Evolutionary conservation across 2,329 filamentous ascomycete genomes (phyloP).

Genomic region (Stemphylium beticola): DNA sequence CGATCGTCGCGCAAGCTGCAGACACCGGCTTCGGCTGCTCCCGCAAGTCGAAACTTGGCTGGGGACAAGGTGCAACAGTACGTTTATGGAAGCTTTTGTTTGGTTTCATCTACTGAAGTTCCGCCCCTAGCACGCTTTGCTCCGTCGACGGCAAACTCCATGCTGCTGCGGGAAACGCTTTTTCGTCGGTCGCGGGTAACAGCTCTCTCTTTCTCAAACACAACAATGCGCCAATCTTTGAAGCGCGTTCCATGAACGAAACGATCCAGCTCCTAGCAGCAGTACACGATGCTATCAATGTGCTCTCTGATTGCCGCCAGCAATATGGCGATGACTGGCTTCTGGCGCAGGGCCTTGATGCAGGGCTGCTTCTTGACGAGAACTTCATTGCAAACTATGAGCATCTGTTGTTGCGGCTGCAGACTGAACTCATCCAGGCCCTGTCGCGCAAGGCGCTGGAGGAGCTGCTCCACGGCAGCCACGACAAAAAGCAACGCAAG

Average conservation of each 20-base stretch:
- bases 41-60: constrained; percentile 40
- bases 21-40: constrained; percentile 27
- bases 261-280: constrained; percentile 34
- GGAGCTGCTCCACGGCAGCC: constrained; percentile 33
- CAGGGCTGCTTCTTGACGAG: constrained; percentile 43
- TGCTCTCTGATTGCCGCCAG: constrained; percentile 32
- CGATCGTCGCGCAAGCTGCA: constrained; percentile 30
- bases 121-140: constrained; percentile 36
- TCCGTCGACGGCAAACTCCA: constrained; percentile 28
- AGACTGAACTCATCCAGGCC: constrained; percentile 42
- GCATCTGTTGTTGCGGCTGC: constrained; percentile 50
- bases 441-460: constrained; percentile 39
- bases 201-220: constrained; percentile 47
- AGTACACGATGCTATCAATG: constrained; percentile 42
- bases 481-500: constrained; percentile 43
- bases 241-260: constrained; percentile 38
- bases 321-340: constrained; percentile 43
- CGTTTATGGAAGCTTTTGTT: constrained; percentile 37
- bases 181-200: constrained; percentile 41
- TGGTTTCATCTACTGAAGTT: constrained; percentile 44
- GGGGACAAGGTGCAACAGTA: constrained; percentile 47
- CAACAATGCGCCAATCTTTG: constrained; percentile 34
- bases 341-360: constrained; percentile 35
- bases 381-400: constrained; percentile 52
- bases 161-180: constrained; percentile 20